Conservation (phyloP, 2,329 filamentous ascomycete genomes). For the Colletotrichum neosansevieriae region DNA sequence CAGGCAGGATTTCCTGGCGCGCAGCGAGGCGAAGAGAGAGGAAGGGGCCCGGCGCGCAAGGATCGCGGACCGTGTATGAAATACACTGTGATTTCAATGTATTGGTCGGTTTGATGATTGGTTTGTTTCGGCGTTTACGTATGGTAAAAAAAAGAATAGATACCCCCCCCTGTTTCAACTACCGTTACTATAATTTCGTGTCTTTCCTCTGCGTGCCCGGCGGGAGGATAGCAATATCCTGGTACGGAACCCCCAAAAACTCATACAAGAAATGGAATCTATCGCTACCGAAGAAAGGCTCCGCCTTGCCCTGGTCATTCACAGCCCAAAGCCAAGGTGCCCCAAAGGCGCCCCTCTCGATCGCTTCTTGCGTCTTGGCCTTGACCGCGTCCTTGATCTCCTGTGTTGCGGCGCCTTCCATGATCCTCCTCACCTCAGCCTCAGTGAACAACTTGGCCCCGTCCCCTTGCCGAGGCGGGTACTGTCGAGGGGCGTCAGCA, state of each 20-base stretch:
- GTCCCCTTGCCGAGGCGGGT: conserved; percentile 32
- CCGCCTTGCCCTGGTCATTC: conserved; percentile 66
- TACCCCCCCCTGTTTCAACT: conserved; percentile 32
- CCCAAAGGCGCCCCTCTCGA: conserved; percentile 78
- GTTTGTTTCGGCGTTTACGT: conserved; percentile 16
- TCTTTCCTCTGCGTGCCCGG: conserved; percentile 5
- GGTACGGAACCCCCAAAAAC: conserved; percentile 71
- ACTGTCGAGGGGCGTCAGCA: conserved; percentile 44
- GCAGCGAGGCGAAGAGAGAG: conserved; percentile 72
- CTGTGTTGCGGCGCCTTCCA: conserved; percentile 62
- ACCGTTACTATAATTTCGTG: conserved; percentile 24
- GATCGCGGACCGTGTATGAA: conserved; percentile 53
- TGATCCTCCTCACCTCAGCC: conserved; percentile 66
- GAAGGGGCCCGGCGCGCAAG: conserved; percentile 69
- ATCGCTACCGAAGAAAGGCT: conserved; percentile 85
- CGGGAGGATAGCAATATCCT: conserved; percentile 61
- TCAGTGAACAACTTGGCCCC: conserved; percentile 58
- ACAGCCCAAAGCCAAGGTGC: conserved; percentile 81
- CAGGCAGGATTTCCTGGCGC: conserved; percentile 73
- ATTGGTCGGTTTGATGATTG: neutral
- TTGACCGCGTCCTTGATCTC: conserved; percentile 62
- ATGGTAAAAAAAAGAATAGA: conserved; percentile 23
- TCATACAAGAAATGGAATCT: conserved; percentile 78
- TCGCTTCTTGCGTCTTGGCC: conserved; percentile 69
- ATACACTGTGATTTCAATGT: neutral